Evolutionary conservation across 192 early-diverging fungal species (phyloP).

Genomic region (Entomortierella chlamydospora): DNA sequence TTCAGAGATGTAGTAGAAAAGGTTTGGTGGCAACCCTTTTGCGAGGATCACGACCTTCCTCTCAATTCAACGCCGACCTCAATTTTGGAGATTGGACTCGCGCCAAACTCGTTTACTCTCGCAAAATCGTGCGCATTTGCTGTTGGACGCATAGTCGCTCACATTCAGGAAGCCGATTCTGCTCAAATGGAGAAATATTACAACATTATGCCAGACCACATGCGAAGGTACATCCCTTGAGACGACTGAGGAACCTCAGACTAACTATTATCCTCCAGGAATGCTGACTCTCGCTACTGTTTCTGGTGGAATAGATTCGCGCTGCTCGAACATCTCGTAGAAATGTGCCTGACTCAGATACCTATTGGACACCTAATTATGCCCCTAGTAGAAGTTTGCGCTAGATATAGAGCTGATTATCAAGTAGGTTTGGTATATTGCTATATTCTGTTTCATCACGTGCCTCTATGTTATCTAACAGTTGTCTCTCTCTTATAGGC

Average conservation of each 20-base stretch:
- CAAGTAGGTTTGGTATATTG: no score
- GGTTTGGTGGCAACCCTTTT: conserved; percentile 48
- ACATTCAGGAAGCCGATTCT: conserved; percentile 7
- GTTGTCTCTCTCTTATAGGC: conserved; percentile 26
- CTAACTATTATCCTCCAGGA: not conserved
- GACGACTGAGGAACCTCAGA: no score
- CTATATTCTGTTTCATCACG: not conserved
- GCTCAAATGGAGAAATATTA: conserved; percentile 25
- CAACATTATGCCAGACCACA: conserved; percentile 22
- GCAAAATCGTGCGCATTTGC: conserved; percentile 19
- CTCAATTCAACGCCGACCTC: conserved; percentile 4
- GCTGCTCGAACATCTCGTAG: conserved; percentile 28
- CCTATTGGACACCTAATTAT: conserved; percentile 24
- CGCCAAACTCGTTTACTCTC: conserved; percentile 4
- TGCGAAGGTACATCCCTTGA: conserved; percentile 25
- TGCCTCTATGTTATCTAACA: no score
- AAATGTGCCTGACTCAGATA: conserved; percentile 18
- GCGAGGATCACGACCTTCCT: conserved; percentile 37
- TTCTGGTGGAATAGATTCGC: conserved; percentile 21
- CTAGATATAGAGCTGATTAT: conserved; percentile 13
- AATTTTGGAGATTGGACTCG: not conserved
- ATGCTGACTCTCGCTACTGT: not conserved
- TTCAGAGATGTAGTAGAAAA: conserved; percentile 41
- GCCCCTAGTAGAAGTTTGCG: conserved; percentile 26
- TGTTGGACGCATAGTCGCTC: conserved; percentile 21